Percentiles rank a stretch among this genome's conserved stretches.
Conservation (phyloP, 2,329 filamentous ascomycete species). For the Hypoxylon sp. region DNA sequence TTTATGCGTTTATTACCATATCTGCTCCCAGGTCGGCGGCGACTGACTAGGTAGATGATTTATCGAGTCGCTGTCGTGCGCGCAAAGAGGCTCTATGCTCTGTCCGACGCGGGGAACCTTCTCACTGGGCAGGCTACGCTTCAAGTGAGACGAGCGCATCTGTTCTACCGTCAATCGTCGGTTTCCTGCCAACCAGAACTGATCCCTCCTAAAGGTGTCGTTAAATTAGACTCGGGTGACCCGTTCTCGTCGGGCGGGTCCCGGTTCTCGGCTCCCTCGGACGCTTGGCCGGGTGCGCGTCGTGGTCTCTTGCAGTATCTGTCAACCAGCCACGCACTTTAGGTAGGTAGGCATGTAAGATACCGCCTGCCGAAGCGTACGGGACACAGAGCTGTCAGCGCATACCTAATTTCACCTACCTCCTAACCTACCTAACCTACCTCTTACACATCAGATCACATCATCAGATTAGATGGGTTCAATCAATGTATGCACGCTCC, state of each 20-base stretch:
- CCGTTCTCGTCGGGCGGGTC: conserved; percentile 38
- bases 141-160: conserved; percentile 22
- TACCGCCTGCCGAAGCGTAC: conserved; percentile 23
- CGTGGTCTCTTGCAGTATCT: conserved; percentile 34
- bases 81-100: conserved; percentile 7
- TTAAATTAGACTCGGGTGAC: conserved; percentile 46
- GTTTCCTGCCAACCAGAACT: conserved; percentile 27
- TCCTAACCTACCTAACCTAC: too few relatives aligned
- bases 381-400: conserved; percentile 13
- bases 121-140: conserved; percentile 24
- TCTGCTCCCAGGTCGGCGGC: background rate
- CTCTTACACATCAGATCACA: conserved; percentile 6
- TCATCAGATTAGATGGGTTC: conserved; percentile 30
- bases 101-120: conserved; percentile 16
- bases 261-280: conserved; percentile 41
- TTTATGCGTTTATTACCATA: conserved; percentile 14
- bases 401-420: background rate
- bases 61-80: conserved; percentile 19
- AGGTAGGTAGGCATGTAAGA: conserved; percentile 1
- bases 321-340: conserved; percentile 14
- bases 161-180: conserved; percentile 7
- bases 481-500: conserved; percentile 35
- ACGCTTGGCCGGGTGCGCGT: conserved; percentile 21
- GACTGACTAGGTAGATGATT: conserved; percentile 10
- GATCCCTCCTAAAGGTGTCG: conserved; percentile 26